Evolutionary conservation across 2,329 filamentous ascomycete genomes (phyloP).

Genomic region (Taxawa tesnikishii): DNA sequence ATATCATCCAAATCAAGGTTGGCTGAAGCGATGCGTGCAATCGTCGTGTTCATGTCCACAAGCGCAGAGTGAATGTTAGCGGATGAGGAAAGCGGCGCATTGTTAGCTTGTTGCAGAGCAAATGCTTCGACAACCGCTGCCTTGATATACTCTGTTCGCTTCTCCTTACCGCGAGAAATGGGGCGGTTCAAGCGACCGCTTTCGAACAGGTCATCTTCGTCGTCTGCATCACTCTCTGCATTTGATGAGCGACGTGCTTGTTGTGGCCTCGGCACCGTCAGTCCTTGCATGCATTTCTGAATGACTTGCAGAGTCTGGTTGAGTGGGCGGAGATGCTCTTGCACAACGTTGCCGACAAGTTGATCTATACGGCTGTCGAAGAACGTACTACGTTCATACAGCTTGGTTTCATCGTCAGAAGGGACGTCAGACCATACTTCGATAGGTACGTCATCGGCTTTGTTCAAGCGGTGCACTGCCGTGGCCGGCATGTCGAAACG

Average conservation of each 20-base stretch:
- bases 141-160: constrained; percentile 68
- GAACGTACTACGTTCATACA: constrained; percentile 70
- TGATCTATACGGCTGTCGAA: constrained; percentile 87
- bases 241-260: constrained; percentile 28
- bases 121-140: constrained; percentile 50
- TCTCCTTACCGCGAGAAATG: constrained; percentile 66
- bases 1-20: constrained; percentile 33
- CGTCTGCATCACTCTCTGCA: constrained; percentile 81
- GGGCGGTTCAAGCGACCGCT: constrained; percentile 50
- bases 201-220: constrained; percentile 59
- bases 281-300: constrained; percentile 31
- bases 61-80: constrained; percentile 33
- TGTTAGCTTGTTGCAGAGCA: constrained; percentile 27
- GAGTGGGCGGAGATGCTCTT: constrained; percentile 65
- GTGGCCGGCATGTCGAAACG: constrained; percentile 6
- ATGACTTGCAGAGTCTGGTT: constrained; percentile 69
- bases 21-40: constrained; percentile 31
- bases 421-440: constrained; percentile 86
- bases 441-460: constrained; percentile 50
- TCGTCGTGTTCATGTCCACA: constrained; percentile 35
- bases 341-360: constrained; percentile 65
- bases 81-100: not conserved
- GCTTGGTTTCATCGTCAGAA: constrained; percentile 55
- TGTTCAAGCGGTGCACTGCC: constrained; percentile 50
- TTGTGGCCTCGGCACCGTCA: constrained; percentile 17